These are phyloP conservation scores for Crithidia bombi DNA, from an alignment of 208 protist genomes.

Conservation along the genomic window DNA sequence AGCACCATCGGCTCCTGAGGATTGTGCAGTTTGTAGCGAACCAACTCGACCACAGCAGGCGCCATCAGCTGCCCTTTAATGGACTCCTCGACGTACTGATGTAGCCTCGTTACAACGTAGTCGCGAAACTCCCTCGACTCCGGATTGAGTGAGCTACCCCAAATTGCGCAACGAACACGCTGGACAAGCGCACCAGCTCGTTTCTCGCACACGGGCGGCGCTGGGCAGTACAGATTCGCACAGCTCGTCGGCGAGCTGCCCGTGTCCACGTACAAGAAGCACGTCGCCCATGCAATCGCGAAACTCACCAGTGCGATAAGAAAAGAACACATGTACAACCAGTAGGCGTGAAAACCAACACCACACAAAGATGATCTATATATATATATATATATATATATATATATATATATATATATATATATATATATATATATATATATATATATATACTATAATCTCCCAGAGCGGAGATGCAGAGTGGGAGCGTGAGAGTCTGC, in stretches of 20 bases:
- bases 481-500: no score
- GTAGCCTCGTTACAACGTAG: constrained; percentile 42
- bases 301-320: constrained; percentile 1
- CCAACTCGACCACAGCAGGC: constrained; percentile 35
- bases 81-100: constrained; percentile 27
- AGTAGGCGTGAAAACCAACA: constrained; percentile 1
- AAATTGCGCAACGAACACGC: constrained; percentile 24
- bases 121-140: constrained; percentile 34
- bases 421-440: no score
- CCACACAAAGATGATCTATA: no score
- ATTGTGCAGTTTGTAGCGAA: constrained; percentile 60
- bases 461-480: no score
- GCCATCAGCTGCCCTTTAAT: constrained; percentile 63
- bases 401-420: no score
- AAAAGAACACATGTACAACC: no score
- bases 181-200: constrained; percentile 18
- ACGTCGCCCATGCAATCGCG: not conserved
- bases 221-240: constrained; percentile 12
- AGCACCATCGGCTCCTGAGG: constrained; percentile 55
- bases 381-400: no score
- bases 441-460: no score
- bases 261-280: not conserved
- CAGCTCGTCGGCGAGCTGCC: not conserved
- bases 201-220: constrained; percentile 42
- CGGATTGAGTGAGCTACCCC: constrained; percentile 17